Evolutionary conservation across 179 eudicot species (phyloP).

Genomic region (Amaranthus tricolor): DNA sequence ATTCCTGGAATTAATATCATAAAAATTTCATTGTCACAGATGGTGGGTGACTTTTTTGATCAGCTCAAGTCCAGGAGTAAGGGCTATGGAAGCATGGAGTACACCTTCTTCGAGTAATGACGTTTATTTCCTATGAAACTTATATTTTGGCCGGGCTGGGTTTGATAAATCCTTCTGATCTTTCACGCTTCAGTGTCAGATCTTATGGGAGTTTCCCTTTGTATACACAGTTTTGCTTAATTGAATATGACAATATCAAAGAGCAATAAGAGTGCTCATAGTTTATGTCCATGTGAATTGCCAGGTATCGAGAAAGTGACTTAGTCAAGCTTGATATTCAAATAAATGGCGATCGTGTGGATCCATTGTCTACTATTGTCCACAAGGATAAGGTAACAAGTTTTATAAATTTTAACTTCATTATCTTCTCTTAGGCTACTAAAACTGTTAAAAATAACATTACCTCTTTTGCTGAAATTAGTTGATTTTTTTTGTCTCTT

Average conservation of each 20-base stretch:
- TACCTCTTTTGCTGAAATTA: too few relatives aligned
- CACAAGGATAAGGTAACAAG: conserved; percentile 85
- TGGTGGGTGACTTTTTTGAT: conserved; percentile 99
- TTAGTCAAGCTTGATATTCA: conserved; percentile 87
- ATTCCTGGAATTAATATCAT: background rate
- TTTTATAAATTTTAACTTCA: background rate
- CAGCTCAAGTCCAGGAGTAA: conserved; percentile 95
- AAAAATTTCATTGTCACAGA: conserved; percentile 40
- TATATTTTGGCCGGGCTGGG: background rate
- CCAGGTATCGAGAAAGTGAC: conserved; percentile 85
- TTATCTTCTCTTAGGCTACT: background rate
- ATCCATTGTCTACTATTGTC: conserved; percentile 92
- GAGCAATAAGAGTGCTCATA: conserved; percentile 4
- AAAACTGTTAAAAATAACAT: background rate
- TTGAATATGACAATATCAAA: background rate
- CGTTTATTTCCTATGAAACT: background rate
- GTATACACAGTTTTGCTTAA: background rate
- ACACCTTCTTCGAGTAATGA: conserved; percentile 72
- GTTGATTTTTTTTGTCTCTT: too few relatives aligned
- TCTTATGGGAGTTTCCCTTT: background rate
- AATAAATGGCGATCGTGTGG: conserved; percentile 87
- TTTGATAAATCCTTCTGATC: background rate
- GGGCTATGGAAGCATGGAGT: conserved; percentile 99
- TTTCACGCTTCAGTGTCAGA: background rate
- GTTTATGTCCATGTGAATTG: conserved; percentile 14